Evolutionary conservation across 139 green algal species (phyloP).

Genomic region (Astrephomene gubernaculifera): DNA sequence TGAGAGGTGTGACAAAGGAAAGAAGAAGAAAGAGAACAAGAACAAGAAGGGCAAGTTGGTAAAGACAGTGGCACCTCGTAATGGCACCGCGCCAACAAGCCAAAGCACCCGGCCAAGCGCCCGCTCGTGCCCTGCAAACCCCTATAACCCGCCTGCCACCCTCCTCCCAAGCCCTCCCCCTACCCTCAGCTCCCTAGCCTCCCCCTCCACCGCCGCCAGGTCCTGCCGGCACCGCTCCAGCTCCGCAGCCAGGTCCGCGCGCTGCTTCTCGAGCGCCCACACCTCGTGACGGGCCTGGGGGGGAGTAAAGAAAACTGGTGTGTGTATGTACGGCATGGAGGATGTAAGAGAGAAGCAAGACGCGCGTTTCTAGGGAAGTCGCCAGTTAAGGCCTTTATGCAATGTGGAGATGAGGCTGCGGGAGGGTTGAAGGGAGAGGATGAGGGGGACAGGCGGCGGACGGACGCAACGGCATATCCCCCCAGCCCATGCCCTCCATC

Average conservation of each 20-base stretch:
- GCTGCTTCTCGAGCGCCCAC: constrained; percentile 57
- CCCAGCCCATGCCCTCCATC: not conserved
- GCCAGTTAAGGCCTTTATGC: too few relatives aligned
- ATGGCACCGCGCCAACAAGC: too few relatives aligned
- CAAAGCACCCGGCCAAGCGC: not conserved
- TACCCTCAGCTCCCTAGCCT: constrained; percentile 46
- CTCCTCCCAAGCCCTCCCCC: not conserved
- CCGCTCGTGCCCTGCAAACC: not conserved
- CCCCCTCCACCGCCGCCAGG: constrained; percentile 51
- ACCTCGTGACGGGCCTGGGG: constrained; percentile 32
- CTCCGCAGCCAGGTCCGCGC: constrained; percentile 50
- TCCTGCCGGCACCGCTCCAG: constrained; percentile 53
- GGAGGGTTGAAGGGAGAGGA: not conserved
- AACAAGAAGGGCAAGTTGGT: too few relatives aligned
- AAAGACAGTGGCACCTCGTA: too few relatives aligned
- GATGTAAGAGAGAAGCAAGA: too few relatives aligned
- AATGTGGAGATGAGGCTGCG: too few relatives aligned
- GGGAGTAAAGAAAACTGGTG: too few relatives aligned
- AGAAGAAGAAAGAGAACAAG: too few relatives aligned
- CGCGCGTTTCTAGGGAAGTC: too few relatives aligned
- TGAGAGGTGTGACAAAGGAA: not conserved
- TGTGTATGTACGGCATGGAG: too few relatives aligned
- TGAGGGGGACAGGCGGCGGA: not conserved
- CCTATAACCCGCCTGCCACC: not conserved
- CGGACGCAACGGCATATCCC: not conserved